Percentiles rank a stretch among this genome's conserved stretches.
These are phyloP conservation scores for Bassia scoparia DNA, from an alignment of 148 eudicot species.

Conservation along the genomic window DNA sequence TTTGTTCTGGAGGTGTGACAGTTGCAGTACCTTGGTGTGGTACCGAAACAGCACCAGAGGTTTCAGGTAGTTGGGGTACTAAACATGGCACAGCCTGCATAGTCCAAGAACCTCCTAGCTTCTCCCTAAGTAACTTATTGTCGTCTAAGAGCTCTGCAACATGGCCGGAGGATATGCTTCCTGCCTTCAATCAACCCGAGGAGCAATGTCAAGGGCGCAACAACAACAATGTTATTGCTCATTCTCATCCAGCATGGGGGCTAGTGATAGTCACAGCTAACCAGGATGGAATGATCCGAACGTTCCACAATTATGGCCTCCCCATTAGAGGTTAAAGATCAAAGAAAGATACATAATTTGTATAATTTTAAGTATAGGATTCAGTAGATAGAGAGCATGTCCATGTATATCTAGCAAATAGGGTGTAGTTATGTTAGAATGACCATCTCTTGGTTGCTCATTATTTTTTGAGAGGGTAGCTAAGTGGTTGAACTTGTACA, in stretches of 20 bases:
- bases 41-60: conserved; percentile 4
- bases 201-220: conserved; percentile 5
- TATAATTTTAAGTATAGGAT: not conserved
- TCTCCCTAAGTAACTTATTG: conserved; percentile 47
- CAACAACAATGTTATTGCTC: not conserved
- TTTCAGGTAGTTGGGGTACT: not conserved
- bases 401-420: not conserved
- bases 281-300: conserved; percentile 53
- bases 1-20: conserved; percentile 45
- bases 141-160: conserved; percentile 39
- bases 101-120: conserved; percentile 29
- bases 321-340: conserved; percentile 41
- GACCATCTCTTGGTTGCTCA: not conserved
- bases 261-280: conserved; percentile 60
- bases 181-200: conserved; percentile 18
- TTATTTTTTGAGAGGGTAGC: not conserved
- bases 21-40: conserved; percentile 61
- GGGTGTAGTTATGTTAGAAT: not conserved
- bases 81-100: conserved; percentile 24
- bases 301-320: conserved; percentile 71
- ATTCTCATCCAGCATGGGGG: conserved; percentile 49
- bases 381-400: not conserved
- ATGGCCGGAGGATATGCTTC: conserved; percentile 80
- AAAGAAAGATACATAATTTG: not conserved
- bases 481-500: not conserved